Base-by-base conservation (phyloP, 177 flowering plant species). In the Vitis hybrid region DNA sequence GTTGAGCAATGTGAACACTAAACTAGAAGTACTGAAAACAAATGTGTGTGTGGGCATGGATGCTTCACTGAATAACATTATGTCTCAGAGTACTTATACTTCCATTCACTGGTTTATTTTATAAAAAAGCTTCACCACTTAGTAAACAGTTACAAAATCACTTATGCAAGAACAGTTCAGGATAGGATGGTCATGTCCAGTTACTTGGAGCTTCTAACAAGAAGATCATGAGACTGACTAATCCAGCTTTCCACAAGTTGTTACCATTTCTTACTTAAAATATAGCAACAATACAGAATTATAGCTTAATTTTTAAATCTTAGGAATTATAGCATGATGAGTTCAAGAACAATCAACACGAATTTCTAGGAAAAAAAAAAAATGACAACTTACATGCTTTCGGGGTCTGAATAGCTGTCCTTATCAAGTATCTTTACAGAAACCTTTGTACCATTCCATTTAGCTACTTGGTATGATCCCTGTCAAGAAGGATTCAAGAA, bases 401-500 rank as follows among this genome's bases (percentile, higher is more conserved):
- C 99, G 57, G 92, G 97, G 72, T 95, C 91, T 58, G 93, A 77
- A 77, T 84, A 84, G 76, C 85, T 54, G 52, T 93, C 98, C 83
- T 87, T 93, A 67, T 95, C 93, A 68, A 93, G 93, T 79, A 95
- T 93, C 85, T 95, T 95, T n/a, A 95, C 97, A 71, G 93, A 61
- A 74, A 95, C 99, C 81, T 88, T 95, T 59, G 93, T 91, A 65
- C 98, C 99, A 76, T 95, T 95, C 99, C 98, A 95, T 75, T 93
- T 95, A 67, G 97, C 99, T 73, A 93, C 91, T 88, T 93, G 98
- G 79, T 89, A 93, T 51, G 87, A 64, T 59, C 98, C 99, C 97
- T 94, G 87, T 61, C 17, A 73, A 73, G 58, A 56, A 17, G 61
- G 48, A 70, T 5, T 54, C 4, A 71, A 15, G 9, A 9, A 67